Base-by-base conservation (phyloP, 768 basidiomycete genomes). In the Tricholomella constricta region DNA sequence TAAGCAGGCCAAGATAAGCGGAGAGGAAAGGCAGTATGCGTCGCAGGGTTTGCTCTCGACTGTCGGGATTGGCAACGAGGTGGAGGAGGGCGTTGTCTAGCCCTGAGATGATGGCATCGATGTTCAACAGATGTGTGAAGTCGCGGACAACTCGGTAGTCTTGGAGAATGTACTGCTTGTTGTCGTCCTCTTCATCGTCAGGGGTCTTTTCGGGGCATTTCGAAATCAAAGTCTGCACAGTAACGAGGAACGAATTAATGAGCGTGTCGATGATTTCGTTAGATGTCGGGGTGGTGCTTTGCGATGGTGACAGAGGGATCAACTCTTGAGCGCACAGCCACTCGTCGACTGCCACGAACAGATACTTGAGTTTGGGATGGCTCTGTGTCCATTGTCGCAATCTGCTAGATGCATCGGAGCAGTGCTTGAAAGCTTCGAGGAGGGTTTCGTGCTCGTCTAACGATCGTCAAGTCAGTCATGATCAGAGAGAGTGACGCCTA, bases 1-100 rank as follows among this genome's bases (percentile, higher is more conserved):
- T 70, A 20, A 79, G 79, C 12, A 93, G 74, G 17, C 72, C 61
- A 8, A 80, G 59, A 67, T 92, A 94, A 20, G 71, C 69, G 2
- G 82, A 70, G 20, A 96, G 66, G 81, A 97, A 97, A 1, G 95
- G 93, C 8, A 87, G 58, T n/a, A 85, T 56, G 57, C 80, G 72
- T 62, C 69, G 71, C 38, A 84, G 55, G 43, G 64, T 64, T 25
- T 53, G 60, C 38, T 67, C 64, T 11, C 81, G 59, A 17, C 65
- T 59, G 1, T 67, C 63, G 4, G 72, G 56, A 25, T 68, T 57
- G 5, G 65, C 63, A 2, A 75, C 65, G n/a, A 88, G 65, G 17
- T 62, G 59, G 9, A 62, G 45, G 23, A 86, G 59, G 5, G 77
- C 62, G 26, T 55, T 54, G 25, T 76, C 61, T 22, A 90, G 53